Percentiles rank a stretch among this genome's conserved stretches.
Conservation (phyloP, 768 basidiomycete genomes). For the Exidia glandulosa region DNA sequence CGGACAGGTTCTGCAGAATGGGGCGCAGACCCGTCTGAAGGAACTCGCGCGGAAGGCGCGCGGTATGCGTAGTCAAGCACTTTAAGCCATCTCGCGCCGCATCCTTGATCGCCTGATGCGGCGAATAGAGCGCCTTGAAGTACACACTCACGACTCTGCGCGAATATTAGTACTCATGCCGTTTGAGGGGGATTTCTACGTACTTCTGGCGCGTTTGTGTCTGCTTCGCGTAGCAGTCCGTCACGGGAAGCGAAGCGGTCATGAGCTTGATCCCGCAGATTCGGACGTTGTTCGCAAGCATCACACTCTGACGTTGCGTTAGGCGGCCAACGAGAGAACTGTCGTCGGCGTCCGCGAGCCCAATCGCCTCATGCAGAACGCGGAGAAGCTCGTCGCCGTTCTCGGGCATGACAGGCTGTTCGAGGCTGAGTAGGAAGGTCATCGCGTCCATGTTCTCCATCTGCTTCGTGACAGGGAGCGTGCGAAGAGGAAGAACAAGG, state of each 20-base stretch:
- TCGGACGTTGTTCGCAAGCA: slow-evolving; percentile 81
- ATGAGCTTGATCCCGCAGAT: slow-evolving; percentile 89
- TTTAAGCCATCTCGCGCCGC: slow-evolving; percentile 90
- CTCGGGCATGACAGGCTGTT: slow-evolving; percentile 75
- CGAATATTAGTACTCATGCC: slow-evolving; percentile 3
- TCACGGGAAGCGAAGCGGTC: slow-evolving; percentile 88
- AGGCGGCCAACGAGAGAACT: slow-evolving; percentile 62
- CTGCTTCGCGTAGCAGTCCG: slow-evolving; percentile 86
- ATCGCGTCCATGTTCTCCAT: slow-evolving; percentile 98
- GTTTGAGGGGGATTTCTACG: slow-evolving; percentile 1
- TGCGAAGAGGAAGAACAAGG: slow-evolving; percentile 92
- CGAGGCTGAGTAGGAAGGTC: slow-evolving; percentile 81
- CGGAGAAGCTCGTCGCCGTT: slow-evolving; percentile 87
- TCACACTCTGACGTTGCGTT: slow-evolving; percentile 62
- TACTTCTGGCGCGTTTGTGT: slow-evolving; percentile 78
- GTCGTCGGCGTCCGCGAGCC: slow-evolving; percentile 93
- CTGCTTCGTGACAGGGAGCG: slow-evolving; percentile 87
- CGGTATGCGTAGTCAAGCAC: slow-evolving; percentile 81
- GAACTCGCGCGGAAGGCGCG: slow-evolving; percentile 86
- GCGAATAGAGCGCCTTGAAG: slow-evolving; percentile 96
- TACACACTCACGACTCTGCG: slow-evolving; percentile 85
- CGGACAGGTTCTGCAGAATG: slow-evolving; percentile 94
- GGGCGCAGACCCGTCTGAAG: slow-evolving; percentile 92
- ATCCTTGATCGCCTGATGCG: slow-evolving; percentile 82
- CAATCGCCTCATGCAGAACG: slow-evolving; percentile 85